Evolutionary conservation across 2,329 filamentous ascomycete genomes (phyloP).

Genomic region (Fusarium incarnatum): DNA sequence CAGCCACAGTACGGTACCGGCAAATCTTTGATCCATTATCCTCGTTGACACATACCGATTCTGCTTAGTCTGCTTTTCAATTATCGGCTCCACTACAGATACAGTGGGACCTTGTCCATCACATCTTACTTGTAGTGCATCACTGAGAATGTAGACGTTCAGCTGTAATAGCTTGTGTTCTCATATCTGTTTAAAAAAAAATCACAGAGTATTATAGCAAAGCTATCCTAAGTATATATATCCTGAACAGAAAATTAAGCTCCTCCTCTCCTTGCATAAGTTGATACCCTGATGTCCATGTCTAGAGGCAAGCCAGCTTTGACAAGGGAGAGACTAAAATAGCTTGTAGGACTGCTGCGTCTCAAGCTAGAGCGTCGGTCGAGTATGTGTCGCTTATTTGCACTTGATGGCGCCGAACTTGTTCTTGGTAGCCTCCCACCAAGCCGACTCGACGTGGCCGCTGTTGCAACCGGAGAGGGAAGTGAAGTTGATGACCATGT

Average conservation of each 20-base stretch:
- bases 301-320: not conserved
- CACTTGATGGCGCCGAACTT: not conserved
- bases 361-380: not conserved
- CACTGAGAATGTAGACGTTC: too few relatives aligned
- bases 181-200: too few relatives aligned
- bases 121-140: too few relatives aligned
- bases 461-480: not conserved
- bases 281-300: not conserved
- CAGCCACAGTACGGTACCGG: too few relatives aligned
- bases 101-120: too few relatives aligned
- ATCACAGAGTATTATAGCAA: too few relatives aligned
- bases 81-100: too few relatives aligned
- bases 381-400: not conserved
- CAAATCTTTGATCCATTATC: too few relatives aligned
- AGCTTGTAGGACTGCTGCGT: not conserved
- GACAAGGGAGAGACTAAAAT: too few relatives aligned
- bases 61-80: too few relatives aligned
- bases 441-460: not conserved
- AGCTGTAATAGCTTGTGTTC: too few relatives aligned
- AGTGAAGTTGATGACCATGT: not conserved
- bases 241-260: not conserved
- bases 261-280: not conserved
- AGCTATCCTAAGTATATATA: not conserved
- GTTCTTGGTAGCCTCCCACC: slow-evolving; percentile 1
- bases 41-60: too few relatives aligned